Percentiles rank a stretch among this genome's conserved stretches.
These are phyloP conservation scores for Ceratobasidium sp. DNA, from an alignment of 1,284 basidiomycete genomes.

Conservation along the genomic window DNA sequence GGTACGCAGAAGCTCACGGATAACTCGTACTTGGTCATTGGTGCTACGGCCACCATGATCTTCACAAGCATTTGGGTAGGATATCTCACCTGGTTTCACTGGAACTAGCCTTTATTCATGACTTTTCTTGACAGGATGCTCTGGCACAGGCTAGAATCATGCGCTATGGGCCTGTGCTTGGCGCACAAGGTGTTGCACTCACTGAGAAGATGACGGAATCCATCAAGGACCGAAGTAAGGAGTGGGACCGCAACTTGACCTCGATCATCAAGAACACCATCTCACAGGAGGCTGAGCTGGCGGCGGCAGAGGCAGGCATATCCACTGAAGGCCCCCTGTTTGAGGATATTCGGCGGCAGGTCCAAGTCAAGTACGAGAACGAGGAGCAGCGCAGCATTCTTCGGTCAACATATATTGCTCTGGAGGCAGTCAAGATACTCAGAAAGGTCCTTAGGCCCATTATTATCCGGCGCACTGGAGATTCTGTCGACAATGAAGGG, in stretches of 20 bases:
- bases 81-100: no score
- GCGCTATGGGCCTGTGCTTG: constrained; percentile 36
- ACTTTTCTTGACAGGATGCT: not conserved
- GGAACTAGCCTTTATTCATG: no score
- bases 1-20: not conserved
- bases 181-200: constrained; percentile 47
- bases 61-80: not conserved
- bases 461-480: constrained; percentile 11
- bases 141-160: constrained; percentile 5
- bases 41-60: not conserved
- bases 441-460: not conserved
- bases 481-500: not conserved
- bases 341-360: not conserved
- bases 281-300: not conserved
- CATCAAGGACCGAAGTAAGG: not conserved
- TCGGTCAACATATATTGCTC: not conserved
- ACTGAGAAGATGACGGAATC: not conserved
- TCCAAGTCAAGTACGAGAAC: constrained; percentile 1
- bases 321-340: not conserved
- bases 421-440: not conserved
- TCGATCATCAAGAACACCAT: not conserved
- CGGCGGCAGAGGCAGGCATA: not conserved
- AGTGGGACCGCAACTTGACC: not conserved
- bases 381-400: constrained; percentile 19
- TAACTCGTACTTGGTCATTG: not conserved